Conservation (phyloP, 805 yeast genomes). For the Yarrowia porcina region DNA sequence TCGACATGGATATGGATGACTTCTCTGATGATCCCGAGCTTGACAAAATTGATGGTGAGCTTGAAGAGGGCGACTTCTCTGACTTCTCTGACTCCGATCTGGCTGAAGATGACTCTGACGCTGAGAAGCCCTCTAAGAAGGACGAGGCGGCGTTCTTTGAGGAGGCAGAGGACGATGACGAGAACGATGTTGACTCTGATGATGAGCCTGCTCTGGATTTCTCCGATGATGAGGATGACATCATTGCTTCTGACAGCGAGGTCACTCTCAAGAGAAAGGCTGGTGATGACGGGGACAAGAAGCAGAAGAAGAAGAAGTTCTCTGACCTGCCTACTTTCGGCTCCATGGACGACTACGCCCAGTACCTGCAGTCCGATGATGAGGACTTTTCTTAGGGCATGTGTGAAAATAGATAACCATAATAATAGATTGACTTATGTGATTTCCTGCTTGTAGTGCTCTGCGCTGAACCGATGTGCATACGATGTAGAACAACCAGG, state of each 20-base stretch:
- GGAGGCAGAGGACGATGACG: conserved; percentile 30
- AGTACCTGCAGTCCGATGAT: conserved; percentile 64
- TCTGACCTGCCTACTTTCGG: conserved; percentile 81
- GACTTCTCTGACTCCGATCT: conserved; percentile 32
- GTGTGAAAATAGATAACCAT: not conserved
- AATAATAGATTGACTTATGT: not conserved
- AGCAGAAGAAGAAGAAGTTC: conserved; percentile 53
- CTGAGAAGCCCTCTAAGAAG: conserved; percentile 32
- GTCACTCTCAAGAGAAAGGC: conserved; percentile 30
- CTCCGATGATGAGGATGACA: conserved; percentile 41
- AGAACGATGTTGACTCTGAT: conserved; percentile 36
- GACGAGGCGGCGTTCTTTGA: conserved; percentile 28
- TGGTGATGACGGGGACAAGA: conserved; percentile 34
- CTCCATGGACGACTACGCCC: conserved; percentile 80
- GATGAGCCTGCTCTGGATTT: conserved; percentile 33
- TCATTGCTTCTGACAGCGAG: conserved; percentile 42
- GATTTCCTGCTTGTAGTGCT: not conserved
- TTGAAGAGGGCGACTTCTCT: conserved; percentile 28
- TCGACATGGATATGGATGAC: conserved; percentile 32
- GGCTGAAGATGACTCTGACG: conserved; percentile 29
- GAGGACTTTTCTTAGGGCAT: conserved; percentile 39
- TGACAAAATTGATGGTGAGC: conserved; percentile 38
- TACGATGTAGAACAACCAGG: too few relatives aligned
- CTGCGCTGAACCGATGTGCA: too few relatives aligned
- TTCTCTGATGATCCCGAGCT: conserved; percentile 44